These are phyloP conservation scores for Penicillium verrucosum DNA, from an alignment of 2,329 filamentous ascomycete genomes.

Conservation along the genomic window DNA sequence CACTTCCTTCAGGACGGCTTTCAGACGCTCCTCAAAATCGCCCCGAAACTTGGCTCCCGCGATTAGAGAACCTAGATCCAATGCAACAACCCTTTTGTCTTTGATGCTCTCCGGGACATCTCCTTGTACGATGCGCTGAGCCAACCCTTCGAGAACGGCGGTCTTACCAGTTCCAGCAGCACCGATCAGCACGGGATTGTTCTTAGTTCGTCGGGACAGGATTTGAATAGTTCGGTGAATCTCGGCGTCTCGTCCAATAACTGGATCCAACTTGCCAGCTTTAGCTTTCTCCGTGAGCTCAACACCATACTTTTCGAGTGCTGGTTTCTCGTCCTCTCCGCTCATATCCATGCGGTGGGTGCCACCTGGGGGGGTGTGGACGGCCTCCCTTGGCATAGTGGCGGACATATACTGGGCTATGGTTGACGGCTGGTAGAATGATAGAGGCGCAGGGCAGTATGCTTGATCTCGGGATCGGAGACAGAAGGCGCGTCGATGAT, in stretches of 20 bases:
- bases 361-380: constrained; percentile 80
- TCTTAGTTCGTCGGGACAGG: constrained; percentile 87
- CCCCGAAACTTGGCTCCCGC: constrained; percentile 93
- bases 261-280: constrained; percentile 88
- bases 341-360: constrained; percentile 92
- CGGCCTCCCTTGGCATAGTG: constrained; percentile 58
- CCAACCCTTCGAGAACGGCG: constrained; percentile 84
- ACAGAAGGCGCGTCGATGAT: constrained; percentile 20
- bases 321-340: constrained; percentile 72
- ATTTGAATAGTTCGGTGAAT: constrained; percentile 95
- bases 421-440: constrained; percentile 9
- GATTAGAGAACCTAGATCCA: constrained; percentile 89
- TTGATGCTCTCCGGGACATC: constrained; percentile 96
- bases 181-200: constrained; percentile 92
- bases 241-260: constrained; percentile 87
- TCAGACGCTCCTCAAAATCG: constrained; percentile 92
- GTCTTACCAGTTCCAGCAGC: constrained; percentile 91
- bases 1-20: constrained; percentile 86
- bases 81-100: constrained; percentile 80
- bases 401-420: constrained; percentile 23
- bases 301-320: constrained; percentile 85
- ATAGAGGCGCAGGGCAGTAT: constrained; percentile 19
- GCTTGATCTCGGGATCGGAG: constrained; percentile 20
- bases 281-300: constrained; percentile 83
- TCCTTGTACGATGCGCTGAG: constrained; percentile 82